Evolutionary conservation across 1,139 yeast species (phyloP).

Genomic region (Suhomyces atakaporum): DNA sequence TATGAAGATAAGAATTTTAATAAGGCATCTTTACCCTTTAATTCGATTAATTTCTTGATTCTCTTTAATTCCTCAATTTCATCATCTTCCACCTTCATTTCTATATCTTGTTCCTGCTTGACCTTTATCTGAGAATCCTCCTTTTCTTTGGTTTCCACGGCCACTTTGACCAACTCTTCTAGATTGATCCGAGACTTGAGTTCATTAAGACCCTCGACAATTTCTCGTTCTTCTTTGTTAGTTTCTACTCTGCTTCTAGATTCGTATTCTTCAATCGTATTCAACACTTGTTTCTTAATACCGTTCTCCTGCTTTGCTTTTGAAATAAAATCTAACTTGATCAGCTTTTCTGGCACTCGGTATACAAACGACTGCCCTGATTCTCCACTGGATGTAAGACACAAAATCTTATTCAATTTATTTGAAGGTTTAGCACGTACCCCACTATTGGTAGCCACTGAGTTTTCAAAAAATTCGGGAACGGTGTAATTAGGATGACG

Average conservation of each 20-base stretch:
- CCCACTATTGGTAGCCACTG: slow-evolving; percentile 39
- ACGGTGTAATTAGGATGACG: slow-evolving; percentile 31
- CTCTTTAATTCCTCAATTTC: slow-evolving; percentile 57
- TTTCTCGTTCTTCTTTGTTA: slow-evolving; percentile 25
- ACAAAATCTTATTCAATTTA: slow-evolving; percentile 37
- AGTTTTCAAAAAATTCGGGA: slow-evolving; percentile 48
- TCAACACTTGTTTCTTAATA: slow-evolving; percentile 29
- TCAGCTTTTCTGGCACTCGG: slow-evolving; percentile 69
- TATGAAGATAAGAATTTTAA: slow-evolving; percentile 49
- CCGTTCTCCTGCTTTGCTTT: slow-evolving; percentile 32
- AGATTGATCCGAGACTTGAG: slow-evolving; percentile 21
- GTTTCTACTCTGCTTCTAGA: slow-evolving; percentile 21
- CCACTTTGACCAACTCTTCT: slow-evolving; percentile 30
- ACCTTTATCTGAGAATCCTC: slow-evolving; percentile 2
- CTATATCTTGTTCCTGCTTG: slow-evolving; percentile 16
- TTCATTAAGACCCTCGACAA: slow-evolving; percentile 28
- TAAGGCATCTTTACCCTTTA: slow-evolving; percentile 70
- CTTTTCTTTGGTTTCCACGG: slow-evolving; percentile 15
- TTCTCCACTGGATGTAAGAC: slow-evolving; percentile 32
- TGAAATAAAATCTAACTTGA: slow-evolving; percentile 73
- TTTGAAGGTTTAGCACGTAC: slow-evolving; percentile 47
- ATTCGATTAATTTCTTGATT: slow-evolving; percentile 60
- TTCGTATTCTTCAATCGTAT: slow-evolving; percentile 28
- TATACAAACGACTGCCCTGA: slow-evolving; percentile 48
- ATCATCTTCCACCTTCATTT: slow-evolving; percentile 12